Conservation (phyloP, 2,329 filamentous ascomycete genomes). For the Penicillium thymicola region DNA sequence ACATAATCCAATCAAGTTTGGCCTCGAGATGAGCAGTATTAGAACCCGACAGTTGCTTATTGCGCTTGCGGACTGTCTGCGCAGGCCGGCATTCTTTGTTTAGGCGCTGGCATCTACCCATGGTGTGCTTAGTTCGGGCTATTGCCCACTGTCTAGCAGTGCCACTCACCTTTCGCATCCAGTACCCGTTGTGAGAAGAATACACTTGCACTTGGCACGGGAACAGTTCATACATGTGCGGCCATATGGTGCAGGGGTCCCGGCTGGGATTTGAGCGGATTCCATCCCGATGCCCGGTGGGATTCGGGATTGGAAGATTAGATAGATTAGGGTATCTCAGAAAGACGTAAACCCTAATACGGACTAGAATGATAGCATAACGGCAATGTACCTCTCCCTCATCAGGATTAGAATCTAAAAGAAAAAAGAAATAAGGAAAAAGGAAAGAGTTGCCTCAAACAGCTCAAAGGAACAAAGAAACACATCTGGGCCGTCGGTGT, state of each 20-base stretch:
- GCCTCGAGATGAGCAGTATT: conserved; percentile 28
- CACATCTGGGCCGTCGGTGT: not conserved
- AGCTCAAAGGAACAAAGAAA: not conserved
- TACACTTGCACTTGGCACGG: conserved; percentile 17
- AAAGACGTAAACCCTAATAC: not conserved
- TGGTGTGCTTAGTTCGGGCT: conserved; percentile 1
- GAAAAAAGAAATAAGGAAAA: not conserved
- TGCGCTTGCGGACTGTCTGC: conserved; percentile 29
- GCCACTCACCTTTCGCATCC: conserved; percentile 28
- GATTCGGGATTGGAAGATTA: conserved; percentile 4
- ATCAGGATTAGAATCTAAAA: not conserved
- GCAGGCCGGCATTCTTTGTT: conserved; percentile 43
- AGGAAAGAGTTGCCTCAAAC: not conserved
- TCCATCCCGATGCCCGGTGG: conserved; percentile 5
- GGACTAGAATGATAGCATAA: not conserved
- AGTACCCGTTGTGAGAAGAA: conserved; percentile 30
- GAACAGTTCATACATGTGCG: conserved; percentile 9
- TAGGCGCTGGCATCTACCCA: conserved; percentile 42
- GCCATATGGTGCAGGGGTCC: conserved; percentile 10
- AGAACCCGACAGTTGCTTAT: conserved; percentile 25
- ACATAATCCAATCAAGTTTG: conserved; percentile 30
- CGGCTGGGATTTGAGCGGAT: not conserved
- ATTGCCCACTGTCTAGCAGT: not conserved
- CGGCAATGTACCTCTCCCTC: not conserved
- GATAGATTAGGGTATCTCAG: not conserved